phyloP scores from a whole-genome alignment of 2,329 filamentous ascomycete species.

The Sporothrix mexicana region DNA sequence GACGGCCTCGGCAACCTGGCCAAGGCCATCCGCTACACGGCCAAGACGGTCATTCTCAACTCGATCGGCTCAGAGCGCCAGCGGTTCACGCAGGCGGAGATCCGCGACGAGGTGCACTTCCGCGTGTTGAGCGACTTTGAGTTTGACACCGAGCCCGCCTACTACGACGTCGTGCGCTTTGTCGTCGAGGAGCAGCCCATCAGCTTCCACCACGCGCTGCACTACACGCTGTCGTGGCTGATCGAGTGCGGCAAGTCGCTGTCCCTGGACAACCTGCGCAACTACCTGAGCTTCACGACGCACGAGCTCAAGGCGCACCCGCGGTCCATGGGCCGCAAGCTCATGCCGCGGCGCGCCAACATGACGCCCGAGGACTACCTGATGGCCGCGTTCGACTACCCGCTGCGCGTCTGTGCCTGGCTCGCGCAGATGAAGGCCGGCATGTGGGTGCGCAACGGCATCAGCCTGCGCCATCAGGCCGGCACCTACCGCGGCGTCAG shows the following conservation, averaged over 20 bases:
- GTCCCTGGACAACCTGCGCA: slow-evolving; percentile 67
- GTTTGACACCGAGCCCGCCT: slow-evolving; percentile 65
- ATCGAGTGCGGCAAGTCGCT: slow-evolving; percentile 86
- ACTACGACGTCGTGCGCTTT: slow-evolving; percentile 79
- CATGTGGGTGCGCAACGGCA: slow-evolving; percentile 98
- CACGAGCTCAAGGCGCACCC: slow-evolving; percentile 71
- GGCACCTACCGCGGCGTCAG: slow-evolving; percentile 89
- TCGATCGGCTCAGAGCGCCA: slow-evolving; percentile 87
- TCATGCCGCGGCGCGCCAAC: slow-evolving; percentile 62
- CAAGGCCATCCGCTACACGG: slow-evolving; percentile 73
- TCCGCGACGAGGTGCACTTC: slow-evolving; percentile 85
- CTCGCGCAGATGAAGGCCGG: slow-evolving; percentile 96
- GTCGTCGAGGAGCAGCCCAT: slow-evolving; percentile 87
- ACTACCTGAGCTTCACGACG: slow-evolving; percentile 73
- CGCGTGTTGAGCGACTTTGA: slow-evolving; percentile 79
- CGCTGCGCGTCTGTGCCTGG: slow-evolving; percentile 92
- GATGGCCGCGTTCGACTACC: slow-evolving; percentile 89
- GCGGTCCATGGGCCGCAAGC: slow-evolving; percentile 64
- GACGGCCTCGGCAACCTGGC: slow-evolving; percentile 70
- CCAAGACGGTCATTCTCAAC: slow-evolving; percentile 84
- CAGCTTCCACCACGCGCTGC: slow-evolving; percentile 95
- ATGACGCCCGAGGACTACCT: slow-evolving; percentile 74
- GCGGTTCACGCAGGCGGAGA: slow-evolving; percentile 84
- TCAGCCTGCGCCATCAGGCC: slow-evolving; percentile 94
- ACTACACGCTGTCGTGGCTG: slow-evolving; percentile 96